Evolutionary conservation across 129 eudicot species (phyloP), one percentile per base, ranked within the genome.

Genomic region (Saussurea involucrata): DNA sequence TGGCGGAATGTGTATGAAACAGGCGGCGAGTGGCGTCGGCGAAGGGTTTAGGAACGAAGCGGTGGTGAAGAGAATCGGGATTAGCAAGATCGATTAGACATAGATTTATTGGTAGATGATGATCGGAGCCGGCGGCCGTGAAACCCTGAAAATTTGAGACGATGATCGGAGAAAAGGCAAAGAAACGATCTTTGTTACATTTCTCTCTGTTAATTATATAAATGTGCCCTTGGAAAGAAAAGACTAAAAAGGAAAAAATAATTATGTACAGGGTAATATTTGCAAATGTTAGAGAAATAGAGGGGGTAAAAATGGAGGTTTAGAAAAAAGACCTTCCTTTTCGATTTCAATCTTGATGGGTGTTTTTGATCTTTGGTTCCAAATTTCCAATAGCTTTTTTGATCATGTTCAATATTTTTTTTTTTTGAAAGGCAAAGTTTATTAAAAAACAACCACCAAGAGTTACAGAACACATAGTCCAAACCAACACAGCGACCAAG

Each of bases 61-160:
- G 1, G 86, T 90, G 72, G 93, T 88, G 64, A 92, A 88, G 83
- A 78, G 97, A 6, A 84, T 92, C 49, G 93, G 97, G 3, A 86
- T 92, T 66, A 92, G 93, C 88, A 87, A 85, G 86, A 84, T 85
- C 80, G 96, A 90, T 18, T 89, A 79, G 86, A 1, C 8, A 3
- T 68, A 78, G 76, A 58, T 58, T 69, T 70, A 42, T 61, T 71
- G 15, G 12, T 78, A 63, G 76, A 68, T 70, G 76, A 69, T 78
- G 64, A 61, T 78, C 76, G 76, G 40, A 9, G 71, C 61, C 61
- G 61, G 18, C 20, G 27, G 61, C 37, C 57, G 17, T 22, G 69
- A 40, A n/a, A 63, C 40, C 36, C 13, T 36, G 63, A 36, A 18
- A 37, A 24, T 10, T 60, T 64, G 61, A 64, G 72, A 75, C 78